phyloP scores from a whole-genome alignment of 192 early-diverging fungal genomes.

The Cladochytrium replicatum region DNA sequence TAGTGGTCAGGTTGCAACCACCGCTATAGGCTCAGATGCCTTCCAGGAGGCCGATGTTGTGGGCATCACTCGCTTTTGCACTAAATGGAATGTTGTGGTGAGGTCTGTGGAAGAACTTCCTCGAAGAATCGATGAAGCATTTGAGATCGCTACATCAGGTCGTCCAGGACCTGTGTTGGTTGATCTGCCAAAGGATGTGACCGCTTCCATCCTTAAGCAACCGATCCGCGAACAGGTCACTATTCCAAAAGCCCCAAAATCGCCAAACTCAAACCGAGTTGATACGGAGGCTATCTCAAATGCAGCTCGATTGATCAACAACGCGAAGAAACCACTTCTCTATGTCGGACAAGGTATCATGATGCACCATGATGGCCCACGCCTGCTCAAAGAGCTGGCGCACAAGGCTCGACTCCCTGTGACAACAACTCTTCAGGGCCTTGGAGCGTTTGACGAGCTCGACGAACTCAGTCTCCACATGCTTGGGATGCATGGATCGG shows the following conservation, averaged over 20 bases:
- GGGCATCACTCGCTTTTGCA: slow-evolving; percentile 90
- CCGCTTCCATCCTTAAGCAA: slow-evolving; percentile 73
- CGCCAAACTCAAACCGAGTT: slow-evolving; percentile 27
- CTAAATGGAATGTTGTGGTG: slow-evolving; percentile 99
- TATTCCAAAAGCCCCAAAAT: slow-evolving; percentile 37
- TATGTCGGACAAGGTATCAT: slow-evolving; percentile 93
- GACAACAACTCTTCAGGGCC: slow-evolving; percentile 88
- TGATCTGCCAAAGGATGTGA: slow-evolving; percentile 97
- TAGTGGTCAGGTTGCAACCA: slow-evolving; percentile 84
- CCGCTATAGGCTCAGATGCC: slow-evolving; percentile 86
- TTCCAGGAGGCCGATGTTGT: slow-evolving; percentile 99
- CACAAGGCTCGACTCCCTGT: slow-evolving; percentile 88
- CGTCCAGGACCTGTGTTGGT: slow-evolving; percentile 95
- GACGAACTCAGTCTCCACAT: slow-evolving; percentile 88
- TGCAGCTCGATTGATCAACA: slow-evolving; percentile 77
- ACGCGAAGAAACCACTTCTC: slow-evolving; percentile 82
- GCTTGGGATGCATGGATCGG: slow-evolving; percentile 98
- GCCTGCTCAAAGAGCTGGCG: slow-evolving; percentile 71
- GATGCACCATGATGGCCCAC: slow-evolving; percentile 68
- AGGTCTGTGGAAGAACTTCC: slow-evolving; percentile 92
- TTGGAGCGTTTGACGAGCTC: slow-evolving; percentile 88
- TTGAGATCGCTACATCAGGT: slow-evolving; percentile 90
- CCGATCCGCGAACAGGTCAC: slow-evolving; percentile 55
- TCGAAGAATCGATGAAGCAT: slow-evolving; percentile 95
- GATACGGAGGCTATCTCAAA: slow-evolving; percentile 48